Percentiles rank a stretch among this genome's conserved stretches.
phyloP scores from a whole-genome alignment of 805 yeast genomes.

The Metschnikowia noctiluminum region DNA sequence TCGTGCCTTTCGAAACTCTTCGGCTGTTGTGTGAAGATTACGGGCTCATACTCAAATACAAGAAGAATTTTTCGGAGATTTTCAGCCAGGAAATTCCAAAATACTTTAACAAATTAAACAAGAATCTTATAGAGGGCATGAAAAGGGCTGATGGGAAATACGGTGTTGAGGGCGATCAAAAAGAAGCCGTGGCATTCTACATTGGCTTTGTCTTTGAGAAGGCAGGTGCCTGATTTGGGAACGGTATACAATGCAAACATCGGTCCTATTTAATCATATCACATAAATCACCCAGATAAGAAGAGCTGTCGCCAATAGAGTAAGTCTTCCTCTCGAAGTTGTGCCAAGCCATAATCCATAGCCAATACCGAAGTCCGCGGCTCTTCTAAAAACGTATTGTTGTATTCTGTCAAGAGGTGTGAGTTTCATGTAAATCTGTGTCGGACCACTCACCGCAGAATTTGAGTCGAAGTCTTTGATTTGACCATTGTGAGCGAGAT shows the following conservation, averaged over 20 bases:
- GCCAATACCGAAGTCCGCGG: conserved; percentile 32
- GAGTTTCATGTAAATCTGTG: conserved; percentile 35
- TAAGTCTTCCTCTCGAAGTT: conserved; percentile 32
- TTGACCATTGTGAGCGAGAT: conserved; percentile 5
- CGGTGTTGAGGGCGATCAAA: conserved; percentile 86
- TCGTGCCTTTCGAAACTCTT: conserved; percentile 89
- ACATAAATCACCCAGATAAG: conserved; percentile 10
- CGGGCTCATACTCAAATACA: conserved; percentile 66
- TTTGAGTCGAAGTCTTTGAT: conserved; percentile 9
- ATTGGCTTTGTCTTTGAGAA: conserved; percentile 80
- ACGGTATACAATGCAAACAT: not conserved
- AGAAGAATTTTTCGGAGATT: conserved; percentile 75
- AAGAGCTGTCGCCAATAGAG: conserved; percentile 18
- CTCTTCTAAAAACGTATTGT: conserved; percentile 24
- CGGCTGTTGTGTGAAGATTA: conserved; percentile 81
- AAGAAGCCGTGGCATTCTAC: conserved; percentile 87
- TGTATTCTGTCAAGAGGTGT: conserved; percentile 29
- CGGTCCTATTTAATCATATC: not conserved
- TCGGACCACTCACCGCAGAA: conserved; percentile 35
- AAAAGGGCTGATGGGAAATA: conserved; percentile 73
- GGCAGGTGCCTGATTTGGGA: conserved; percentile 13
- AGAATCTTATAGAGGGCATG: conserved; percentile 64
- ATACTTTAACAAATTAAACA: conserved; percentile 56
- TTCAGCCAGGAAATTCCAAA: conserved; percentile 76
- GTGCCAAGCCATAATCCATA: conserved; percentile 33